phyloP scores from a whole-genome alignment of 176 grass and related monocot genomes.

The Carex myosuroides region DNA sequence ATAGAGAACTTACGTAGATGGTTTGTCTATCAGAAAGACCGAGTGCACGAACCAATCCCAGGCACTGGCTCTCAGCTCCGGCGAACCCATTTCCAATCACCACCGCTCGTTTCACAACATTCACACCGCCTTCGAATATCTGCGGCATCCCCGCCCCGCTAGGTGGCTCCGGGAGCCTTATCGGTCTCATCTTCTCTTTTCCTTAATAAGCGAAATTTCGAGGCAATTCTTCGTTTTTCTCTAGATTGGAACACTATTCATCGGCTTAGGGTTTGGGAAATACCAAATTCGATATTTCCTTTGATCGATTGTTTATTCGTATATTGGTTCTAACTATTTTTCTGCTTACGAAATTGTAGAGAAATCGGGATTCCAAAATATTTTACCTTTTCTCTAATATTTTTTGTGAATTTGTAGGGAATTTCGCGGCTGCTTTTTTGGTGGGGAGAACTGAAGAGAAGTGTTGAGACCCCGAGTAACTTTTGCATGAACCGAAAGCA shows the following conservation, averaged over 20 bases:
- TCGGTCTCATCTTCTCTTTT: constrained; percentile 51
- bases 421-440: constrained; percentile 1
- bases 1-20: constrained; percentile 48
- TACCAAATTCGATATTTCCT: background rate
- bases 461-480: background rate
- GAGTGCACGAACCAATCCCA: constrained; percentile 81
- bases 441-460: background rate
- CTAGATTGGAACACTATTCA: background rate
- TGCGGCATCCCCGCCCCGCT: constrained; percentile 55
- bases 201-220: background rate
- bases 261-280: background rate
- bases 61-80: constrained; percentile 75
- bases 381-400: background rate
- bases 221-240: background rate
- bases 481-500: background rate
- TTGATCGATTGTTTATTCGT: background rate
- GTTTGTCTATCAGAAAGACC: constrained; percentile 57
- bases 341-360: background rate
- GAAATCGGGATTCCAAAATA: background rate
- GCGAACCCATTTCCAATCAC: constrained; percentile 76
- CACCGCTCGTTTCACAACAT: constrained; percentile 61
- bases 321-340: background rate
- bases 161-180: constrained; percentile 80
- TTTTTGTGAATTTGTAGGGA: background rate
- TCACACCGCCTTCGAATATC: constrained; percentile 63